Evolutionary conservation across 768 basidiomycete species (phyloP).

Genomic region (Russula brevipes): DNA sequence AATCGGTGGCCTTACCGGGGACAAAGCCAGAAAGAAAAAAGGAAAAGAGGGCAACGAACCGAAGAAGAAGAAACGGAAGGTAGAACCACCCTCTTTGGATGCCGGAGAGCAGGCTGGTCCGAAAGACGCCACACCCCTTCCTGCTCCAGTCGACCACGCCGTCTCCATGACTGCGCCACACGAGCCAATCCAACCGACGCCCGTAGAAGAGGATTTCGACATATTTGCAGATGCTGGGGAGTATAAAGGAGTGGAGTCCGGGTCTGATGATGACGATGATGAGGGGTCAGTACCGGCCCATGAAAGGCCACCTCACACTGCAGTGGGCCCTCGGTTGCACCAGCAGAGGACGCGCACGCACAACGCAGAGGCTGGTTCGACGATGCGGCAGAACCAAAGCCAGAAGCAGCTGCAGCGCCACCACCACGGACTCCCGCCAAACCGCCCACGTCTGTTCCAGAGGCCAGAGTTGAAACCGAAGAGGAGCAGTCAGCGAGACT

Average conservation of each 20-base stretch:
- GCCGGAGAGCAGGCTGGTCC: slow-evolving; percentile 16
- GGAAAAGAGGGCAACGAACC: slow-evolving; percentile 39
- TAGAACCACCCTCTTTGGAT: slow-evolving; percentile 31
- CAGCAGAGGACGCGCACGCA: not conserved
- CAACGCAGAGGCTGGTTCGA: slow-evolving; percentile 18
- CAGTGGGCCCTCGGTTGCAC: not conserved
- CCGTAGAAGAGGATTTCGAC: slow-evolving; percentile 65
- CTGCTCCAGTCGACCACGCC: slow-evolving; percentile 2
- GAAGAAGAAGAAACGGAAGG: slow-evolving; percentile 58
- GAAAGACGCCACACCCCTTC: slow-evolving; percentile 8
- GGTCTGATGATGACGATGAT: slow-evolving; percentile 37
- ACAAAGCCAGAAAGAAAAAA: slow-evolving; percentile 48
- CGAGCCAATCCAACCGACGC: slow-evolving; percentile 35
- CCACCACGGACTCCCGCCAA: slow-evolving; percentile 4
- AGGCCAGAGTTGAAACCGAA: slow-evolving; percentile 42
- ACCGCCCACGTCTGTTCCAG: slow-evolving; percentile 30
- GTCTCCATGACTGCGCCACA: slow-evolving; percentile 18
- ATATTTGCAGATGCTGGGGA: slow-evolving; percentile 86
- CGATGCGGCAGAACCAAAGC: not conserved
- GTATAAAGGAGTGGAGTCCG: slow-evolving; percentile 65
- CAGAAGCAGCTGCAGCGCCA: not conserved
- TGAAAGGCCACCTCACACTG: not conserved
- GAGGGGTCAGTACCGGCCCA: not conserved
- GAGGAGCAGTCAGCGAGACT: slow-evolving; percentile 51
- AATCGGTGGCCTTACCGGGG: slow-evolving; percentile 38